phyloP scores from a whole-genome alignment of 108 stramenopile genomes.

The Seminavis robusta region DNA sequence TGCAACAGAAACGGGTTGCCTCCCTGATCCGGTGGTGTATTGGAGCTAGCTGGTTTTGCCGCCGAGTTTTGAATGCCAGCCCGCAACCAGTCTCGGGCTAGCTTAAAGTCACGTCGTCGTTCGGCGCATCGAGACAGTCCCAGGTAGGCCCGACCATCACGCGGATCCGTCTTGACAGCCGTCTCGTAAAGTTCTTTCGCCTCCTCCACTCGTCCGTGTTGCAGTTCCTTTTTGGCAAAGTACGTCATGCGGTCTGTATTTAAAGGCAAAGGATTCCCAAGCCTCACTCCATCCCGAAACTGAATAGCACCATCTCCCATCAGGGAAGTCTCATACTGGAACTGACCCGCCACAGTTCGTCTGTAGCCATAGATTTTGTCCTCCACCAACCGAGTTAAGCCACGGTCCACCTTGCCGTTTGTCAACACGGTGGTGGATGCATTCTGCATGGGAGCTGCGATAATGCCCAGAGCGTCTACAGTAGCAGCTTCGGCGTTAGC shows the following conservation, averaged over 20 bases:
- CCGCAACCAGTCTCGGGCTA: constrained; percentile 50
- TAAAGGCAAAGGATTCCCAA: constrained; percentile 63
- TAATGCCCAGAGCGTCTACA: too few species aligned
- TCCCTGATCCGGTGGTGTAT: constrained; percentile 41
- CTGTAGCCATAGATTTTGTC: constrained; percentile 70
- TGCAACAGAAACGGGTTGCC: constrained; percentile 85
- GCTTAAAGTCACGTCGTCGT: constrained; percentile 67
- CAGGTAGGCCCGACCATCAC: constrained; percentile 79
- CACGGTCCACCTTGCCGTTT: constrained; percentile 37
- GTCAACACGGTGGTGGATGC: background rate
- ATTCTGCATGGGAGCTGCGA: too few species aligned
- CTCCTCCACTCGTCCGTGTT: constrained; percentile 55
- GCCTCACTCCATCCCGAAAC: constrained; percentile 72
- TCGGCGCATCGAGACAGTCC: constrained; percentile 79
- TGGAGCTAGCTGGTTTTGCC: constrained; percentile 9
- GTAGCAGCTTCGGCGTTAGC: too few species aligned
- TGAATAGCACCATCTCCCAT: constrained; percentile 70
- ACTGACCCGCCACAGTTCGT: constrained; percentile 32
- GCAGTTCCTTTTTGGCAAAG: constrained; percentile 69
- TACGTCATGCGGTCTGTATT: constrained; percentile 73
- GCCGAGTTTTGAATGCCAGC: constrained; percentile 54
- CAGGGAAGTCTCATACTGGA: constrained; percentile 65
- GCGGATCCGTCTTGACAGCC: constrained; percentile 62
- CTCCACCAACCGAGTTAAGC: constrained; percentile 75
- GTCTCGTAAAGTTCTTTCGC: constrained; percentile 54